These are phyloP conservation scores for Phytopythium mirpurense DNA, from an alignment of 352 stramenopile species.

Conservation along the genomic window DNA sequence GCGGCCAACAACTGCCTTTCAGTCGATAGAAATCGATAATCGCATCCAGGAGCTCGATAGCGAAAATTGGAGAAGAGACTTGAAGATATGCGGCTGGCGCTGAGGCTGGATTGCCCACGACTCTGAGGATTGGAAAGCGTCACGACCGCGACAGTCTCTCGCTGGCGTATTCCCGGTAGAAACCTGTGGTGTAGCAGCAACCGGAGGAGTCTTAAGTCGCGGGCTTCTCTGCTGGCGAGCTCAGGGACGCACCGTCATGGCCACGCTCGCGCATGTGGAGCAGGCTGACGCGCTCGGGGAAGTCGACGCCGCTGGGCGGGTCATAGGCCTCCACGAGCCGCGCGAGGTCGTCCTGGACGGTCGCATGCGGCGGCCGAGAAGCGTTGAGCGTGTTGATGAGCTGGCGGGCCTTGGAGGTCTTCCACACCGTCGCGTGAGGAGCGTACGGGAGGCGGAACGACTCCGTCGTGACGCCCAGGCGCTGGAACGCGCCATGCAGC, in stretches of 20 bases:
- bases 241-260: slow-evolving; percentile 17
- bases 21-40: too few relatives aligned
- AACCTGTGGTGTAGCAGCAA: background rate
- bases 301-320: slow-evolving; percentile 8
- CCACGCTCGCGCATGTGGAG: slow-evolving; percentile 32
- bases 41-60: too few relatives aligned
- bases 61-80: too few relatives aligned
- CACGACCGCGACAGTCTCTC: background rate
- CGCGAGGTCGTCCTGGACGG: slow-evolving; percentile 23
- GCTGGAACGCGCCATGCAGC: slow-evolving; percentile 18
- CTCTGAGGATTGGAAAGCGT: too few relatives aligned
- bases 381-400: slow-evolving; percentile 22
- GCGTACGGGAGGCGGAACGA: slow-evolving; percentile 24
- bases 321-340: slow-evolving; percentile 10
- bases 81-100: too few relatives aligned
- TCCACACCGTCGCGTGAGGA: slow-evolving; percentile 51
- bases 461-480: slow-evolving; percentile 24
- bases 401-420: slow-evolving; percentile 22
- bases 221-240: background rate
- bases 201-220: background rate
- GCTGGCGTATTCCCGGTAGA: slow-evolving; percentile 7
- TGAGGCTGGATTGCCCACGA: too few relatives aligned
- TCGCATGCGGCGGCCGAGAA: slow-evolving; percentile 3
- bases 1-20: too few relatives aligned
- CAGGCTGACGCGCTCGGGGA: slow-evolving; percentile 20